Base-by-base conservation (phyloP, 352 stramenopile species). In the Pythium angustatum region DNA sequence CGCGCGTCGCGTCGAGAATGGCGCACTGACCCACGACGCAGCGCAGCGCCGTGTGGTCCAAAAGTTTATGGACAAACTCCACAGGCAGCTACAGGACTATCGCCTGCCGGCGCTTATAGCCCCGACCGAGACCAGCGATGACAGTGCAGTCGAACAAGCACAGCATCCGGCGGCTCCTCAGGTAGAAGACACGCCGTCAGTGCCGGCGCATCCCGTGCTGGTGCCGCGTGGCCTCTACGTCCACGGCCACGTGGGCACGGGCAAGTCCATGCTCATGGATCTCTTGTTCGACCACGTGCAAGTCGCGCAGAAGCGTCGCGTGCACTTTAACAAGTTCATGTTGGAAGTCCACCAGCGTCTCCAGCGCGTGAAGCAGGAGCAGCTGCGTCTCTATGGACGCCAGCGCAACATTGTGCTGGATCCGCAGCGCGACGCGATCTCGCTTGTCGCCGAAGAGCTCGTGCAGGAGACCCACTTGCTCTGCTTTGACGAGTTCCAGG, bases 271-370 rank as follows among this genome's bases (percentile, higher is more conserved):
- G 81, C 79, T 99, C 12, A 96, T 99, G 90, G 93, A 99, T 70
- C 65, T 98, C 17, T 98, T 99, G 68, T 98, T 91, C 67, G 64
- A 84, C 19, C 60, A 77, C 34, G 69, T 85, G 21, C 59, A 61
- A 0, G 71, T 85, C 26, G 48, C 77, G 38, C 87, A 79, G 66
- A 98, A 98, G 62, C 86, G 85, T 34, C 82, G 96, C 41, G 88
- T 98, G 58, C 96, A 99, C 72, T 99, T 99, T 68, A 97, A 99
- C 77, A 85, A 93, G 55, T 99, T 99, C 78, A 97, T 99, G 83
- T 72, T 98, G 28, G 88, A 98, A 21, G 90, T 99, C 17, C 97
- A 99, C 67, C 66, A 80, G 59, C 83, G 90, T 6, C 87, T 99
- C 36, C 91, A 98, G 66, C 36, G 69, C 30, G 73, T 97, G 33